Percentiles rank a stretch among this genome's conserved stretches.
Evolutionary conservation across 2,329 filamentous ascomycete genomes (phyloP).

Genomic region (Chaetomium olivaceum): DNA sequence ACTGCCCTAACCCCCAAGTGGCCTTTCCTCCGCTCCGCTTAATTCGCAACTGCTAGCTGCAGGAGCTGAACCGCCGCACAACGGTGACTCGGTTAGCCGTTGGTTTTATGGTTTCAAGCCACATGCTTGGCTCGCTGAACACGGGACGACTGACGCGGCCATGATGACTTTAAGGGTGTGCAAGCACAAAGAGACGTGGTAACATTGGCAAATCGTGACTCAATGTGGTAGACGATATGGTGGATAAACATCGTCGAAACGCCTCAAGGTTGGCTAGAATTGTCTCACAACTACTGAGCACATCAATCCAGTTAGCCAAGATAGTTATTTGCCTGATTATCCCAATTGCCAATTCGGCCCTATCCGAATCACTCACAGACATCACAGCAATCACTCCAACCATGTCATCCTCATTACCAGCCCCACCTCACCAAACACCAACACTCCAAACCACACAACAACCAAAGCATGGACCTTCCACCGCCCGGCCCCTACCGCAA

Average conservation of each 20-base stretch:
- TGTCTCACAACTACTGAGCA: neutral
- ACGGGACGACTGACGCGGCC: slow-evolving; percentile 6
- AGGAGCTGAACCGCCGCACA: neutral
- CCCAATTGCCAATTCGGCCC: neutral
- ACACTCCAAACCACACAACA: neutral
- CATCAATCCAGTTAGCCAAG: neutral
- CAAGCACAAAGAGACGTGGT: neutral
- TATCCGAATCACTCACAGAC: neutral
- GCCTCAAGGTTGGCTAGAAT: neutral
- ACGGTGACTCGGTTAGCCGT: neutral
- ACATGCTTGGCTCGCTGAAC: neutral
- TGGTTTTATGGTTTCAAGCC: neutral
- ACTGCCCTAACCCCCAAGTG: neutral
- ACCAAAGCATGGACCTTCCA: slow-evolving; percentile 25
- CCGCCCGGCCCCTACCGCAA: slow-evolving; percentile 21
- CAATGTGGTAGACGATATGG: neutral
- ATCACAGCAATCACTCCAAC: neutral
- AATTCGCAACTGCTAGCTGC: neutral
- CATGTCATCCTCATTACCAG: neutral
- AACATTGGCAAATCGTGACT: slow-evolving; percentile 6
- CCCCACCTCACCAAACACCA: neutral
- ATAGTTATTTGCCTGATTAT: neutral
- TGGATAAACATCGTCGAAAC: neutral
- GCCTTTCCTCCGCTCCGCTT: neutral
- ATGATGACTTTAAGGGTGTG: neutral